Evolutionary conservation across 192 early-diverging fungal species (phyloP), one percentile per base, ranked within the genome.

Genomic region (Mortierella claussenii): DNA sequence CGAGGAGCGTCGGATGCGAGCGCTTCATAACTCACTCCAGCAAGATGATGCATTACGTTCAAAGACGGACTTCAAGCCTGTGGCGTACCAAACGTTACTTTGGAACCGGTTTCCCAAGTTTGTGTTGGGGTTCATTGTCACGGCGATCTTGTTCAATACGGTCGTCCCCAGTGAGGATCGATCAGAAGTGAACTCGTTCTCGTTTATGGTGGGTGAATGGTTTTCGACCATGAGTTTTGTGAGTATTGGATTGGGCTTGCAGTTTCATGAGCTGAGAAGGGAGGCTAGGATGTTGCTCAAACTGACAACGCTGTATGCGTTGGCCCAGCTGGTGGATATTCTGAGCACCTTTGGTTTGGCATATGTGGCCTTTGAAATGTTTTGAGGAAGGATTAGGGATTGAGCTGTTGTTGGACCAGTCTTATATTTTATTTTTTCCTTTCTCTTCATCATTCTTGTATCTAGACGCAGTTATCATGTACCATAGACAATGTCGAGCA

Each of bases 101-200:
- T 86, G 82, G 82, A 79, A 63, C n/a, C 65, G 85, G 17, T 86
- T 86, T 57, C 85, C 85, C 7, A 86, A 86, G 45, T 86, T 86
- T 37, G 85, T 86, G 0, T 55, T 86, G 17, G 85, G 85, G 1
- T 86, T 86, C 62, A 79, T 86, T 24, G 65, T 76, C 44, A 86
- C 85, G 2, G 85, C 85, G 0, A 61, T 83, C 21, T 46, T 86
- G 4, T 86, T 86, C 60, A 86, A 86, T 34, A 86, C 85, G n/a
- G 71, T 71, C 0, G 69, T 86, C 0, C 61, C 79, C 11, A 23
- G 36, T 0, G 60, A 74, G 17, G 66, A 64, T 23, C 69, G 82
- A 0, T 13, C 47, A 13, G 36, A 40, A 0, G 82, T 86, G 17
- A 83, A 86, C 20, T 54, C 79, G 1, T 86, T 82, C 55, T 75